Evolutionary conservation across 179 eudicot species (phyloP).

Genomic region (Carnegiea gigantea): DNA sequence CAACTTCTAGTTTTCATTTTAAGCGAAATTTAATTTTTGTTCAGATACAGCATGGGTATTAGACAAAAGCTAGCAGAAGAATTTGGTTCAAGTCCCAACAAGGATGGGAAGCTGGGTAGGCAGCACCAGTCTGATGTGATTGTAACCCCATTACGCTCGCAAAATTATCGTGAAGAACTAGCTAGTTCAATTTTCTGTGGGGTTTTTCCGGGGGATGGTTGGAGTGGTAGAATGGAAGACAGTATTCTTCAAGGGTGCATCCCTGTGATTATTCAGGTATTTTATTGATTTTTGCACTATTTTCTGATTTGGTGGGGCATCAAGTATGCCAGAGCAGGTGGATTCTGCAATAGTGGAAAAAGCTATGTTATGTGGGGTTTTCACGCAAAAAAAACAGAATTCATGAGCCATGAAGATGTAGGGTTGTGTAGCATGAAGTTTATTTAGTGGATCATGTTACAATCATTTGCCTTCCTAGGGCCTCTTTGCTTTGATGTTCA

Average conservation of each 20-base stretch:
- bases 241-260: constrained; percentile 95
- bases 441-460: too few species aligned
- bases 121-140: constrained; percentile 80
- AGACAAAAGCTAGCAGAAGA: constrained; percentile 86
- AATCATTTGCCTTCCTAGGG: too few species aligned
- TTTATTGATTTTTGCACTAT: background rate
- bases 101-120: constrained; percentile 82
- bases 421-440: background rate
- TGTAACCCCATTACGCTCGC: constrained; percentile 72
- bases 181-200: constrained; percentile 91
- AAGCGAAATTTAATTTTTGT: constrained; percentile 14
- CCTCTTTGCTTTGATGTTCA: too few species aligned
- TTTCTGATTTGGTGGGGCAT: constrained; percentile 3
- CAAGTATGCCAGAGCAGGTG: background rate
- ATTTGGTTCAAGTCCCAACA: constrained; percentile 79
- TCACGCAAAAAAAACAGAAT: background rate
- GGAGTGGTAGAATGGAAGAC: constrained; percentile 99
- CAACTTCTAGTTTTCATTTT: constrained; percentile 15
- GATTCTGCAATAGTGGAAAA: constrained; percentile 1
- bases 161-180: constrained; percentile 58
- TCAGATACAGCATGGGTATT: constrained; percentile 98
- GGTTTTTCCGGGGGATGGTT: constrained; percentile 96
- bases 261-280: constrained; percentile 94
- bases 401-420: too few species aligned
- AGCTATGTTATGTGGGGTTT: background rate